Evolutionary conservation across 441 rosid species (phyloP), one percentile per base, ranked within the genome.

Genomic region (Euphorbia schlechtendalii): DNA sequence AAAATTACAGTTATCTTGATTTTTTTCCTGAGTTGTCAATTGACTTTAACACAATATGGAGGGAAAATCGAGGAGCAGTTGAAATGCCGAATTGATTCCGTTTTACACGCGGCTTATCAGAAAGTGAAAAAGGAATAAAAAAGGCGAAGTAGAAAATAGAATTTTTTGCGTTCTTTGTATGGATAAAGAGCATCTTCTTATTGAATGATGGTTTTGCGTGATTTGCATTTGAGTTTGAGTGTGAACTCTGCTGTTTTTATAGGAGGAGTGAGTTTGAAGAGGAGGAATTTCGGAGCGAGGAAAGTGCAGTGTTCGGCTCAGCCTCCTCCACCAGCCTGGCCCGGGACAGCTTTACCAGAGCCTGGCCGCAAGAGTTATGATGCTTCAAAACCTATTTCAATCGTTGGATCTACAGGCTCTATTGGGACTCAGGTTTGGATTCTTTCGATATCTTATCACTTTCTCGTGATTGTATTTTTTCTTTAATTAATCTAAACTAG

Each of bases 331-430:
- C 84, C 94, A 17, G 97, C 98, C 13, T 93, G 98, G 98, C 96
- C 97, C 5, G 95, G 96, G 8, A 82, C 88, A 65, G 97, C 97
- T 68, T 77, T 77, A 67, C 84, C 81, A 0, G 95, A 90, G 69
- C 56, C 78, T 0, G 87, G 80, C 66, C 82, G 79, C 34, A 84
- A 71, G 78, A 80, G 82, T 64, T 85, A 92, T 91, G 93, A 85
- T 66, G 95, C 96, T 68, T 95, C 96, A 0, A 93, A 90, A 70
- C 97, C 95, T 14, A 81, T 93, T 59, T 90, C 97, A 4, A 73
- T 93, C 43, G 79, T 93, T 73, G 98, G 98, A 63, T 93, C 98
- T 28, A 93, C 97, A 66, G 97, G 97, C 74, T 93, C 98, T 46
- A 86, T 93, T 69, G 95, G 98, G 64, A 93, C 98, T 62, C 98